Percentiles rank a stretch among this genome's conserved stretches.
Evolutionary conservation across 129 eudicot genomes (phyloP).

Genomic region (Apium graveolens): DNA sequence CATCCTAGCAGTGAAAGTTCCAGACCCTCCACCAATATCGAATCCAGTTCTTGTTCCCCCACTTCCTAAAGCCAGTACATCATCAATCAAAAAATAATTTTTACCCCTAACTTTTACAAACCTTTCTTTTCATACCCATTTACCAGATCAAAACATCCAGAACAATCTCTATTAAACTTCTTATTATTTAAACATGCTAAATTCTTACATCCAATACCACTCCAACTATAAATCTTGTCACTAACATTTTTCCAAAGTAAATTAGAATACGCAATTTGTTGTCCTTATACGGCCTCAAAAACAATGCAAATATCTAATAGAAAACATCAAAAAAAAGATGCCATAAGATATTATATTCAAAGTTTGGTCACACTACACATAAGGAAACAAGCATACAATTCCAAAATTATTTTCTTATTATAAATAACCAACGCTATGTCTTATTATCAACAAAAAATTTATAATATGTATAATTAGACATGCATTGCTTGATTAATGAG

Average conservation of each 20-base stretch:
- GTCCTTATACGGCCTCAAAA: constrained; percentile 79
- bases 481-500: neutral
- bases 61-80: constrained; percentile 71
- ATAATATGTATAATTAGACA: neutral
- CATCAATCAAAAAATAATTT: constrained; percentile 79
- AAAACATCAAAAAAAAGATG: neutral
- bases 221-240: constrained; percentile 85
- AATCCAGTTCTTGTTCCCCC: constrained; percentile 79
- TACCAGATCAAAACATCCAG: constrained; percentile 65
- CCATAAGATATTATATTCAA: neutral
- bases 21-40: constrained; percentile 96
- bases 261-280: constrained; percentile 74
- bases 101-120: constrained; percentile 67
- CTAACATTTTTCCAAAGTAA: constrained; percentile 86
- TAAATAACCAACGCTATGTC: neutral
- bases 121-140: constrained; percentile 61
- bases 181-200: constrained; percentile 64
- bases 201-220: constrained; percentile 86
- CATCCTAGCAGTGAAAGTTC: constrained; percentile 94
- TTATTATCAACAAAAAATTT: neutral
- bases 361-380: neutral
- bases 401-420: neutral
- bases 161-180: constrained; percentile 80
- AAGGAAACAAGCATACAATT: neutral
- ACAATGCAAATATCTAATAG: constrained; percentile 69